These are phyloP conservation scores for Metarhizium guizhouense DNA, from an alignment of 2,329 filamentous ascomycete species.

Conservation along the genomic window DNA sequence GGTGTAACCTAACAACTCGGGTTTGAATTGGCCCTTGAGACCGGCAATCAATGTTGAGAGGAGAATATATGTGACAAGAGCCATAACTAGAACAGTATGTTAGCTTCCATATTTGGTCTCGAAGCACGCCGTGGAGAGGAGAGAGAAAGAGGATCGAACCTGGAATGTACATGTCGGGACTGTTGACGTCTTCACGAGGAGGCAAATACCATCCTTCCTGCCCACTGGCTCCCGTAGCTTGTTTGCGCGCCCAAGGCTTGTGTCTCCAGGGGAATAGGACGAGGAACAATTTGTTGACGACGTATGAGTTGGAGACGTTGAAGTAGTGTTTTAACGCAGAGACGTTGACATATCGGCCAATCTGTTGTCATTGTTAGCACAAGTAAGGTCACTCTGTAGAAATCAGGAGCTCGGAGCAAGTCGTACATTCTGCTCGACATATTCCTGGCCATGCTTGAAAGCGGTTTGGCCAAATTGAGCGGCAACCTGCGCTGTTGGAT, in stretches of 20 bases:
- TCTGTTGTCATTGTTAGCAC: conserved; percentile 23
- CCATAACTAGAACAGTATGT: conserved; percentile 61
- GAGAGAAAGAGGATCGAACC: conserved; percentile 20
- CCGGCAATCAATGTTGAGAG: conserved; percentile 86
- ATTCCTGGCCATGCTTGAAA: conserved; percentile 85
- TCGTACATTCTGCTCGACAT: conserved; percentile 87
- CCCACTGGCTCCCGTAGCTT: conserved; percentile 60
- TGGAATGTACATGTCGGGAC: conserved; percentile 98
- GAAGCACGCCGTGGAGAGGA: neutral
- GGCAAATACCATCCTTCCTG: conserved; percentile 76
- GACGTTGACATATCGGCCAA: conserved; percentile 76
- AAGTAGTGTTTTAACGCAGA: conserved; percentile 97
- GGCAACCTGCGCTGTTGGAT: conserved; percentile 89
- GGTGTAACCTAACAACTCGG: conserved; percentile 83
- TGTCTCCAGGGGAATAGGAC: conserved; percentile 97
- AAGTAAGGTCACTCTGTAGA: too few species aligned
- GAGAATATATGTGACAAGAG: conserved; percentile 93
- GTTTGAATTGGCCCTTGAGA: conserved; percentile 83
- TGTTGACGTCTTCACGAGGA: conserved; percentile 91
- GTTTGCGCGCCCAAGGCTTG: conserved; percentile 92
- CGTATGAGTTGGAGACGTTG: conserved; percentile 96
- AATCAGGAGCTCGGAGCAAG: neutral
- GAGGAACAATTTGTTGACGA: conserved; percentile 83
- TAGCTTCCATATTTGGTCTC: conserved; percentile 9
- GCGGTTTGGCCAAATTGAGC: conserved; percentile 90